Evolutionary conservation across 108 stramenopile species (phyloP), one percentile per base, ranked within the genome.

Genomic region (Halocafeteria seosinensis): DNA sequence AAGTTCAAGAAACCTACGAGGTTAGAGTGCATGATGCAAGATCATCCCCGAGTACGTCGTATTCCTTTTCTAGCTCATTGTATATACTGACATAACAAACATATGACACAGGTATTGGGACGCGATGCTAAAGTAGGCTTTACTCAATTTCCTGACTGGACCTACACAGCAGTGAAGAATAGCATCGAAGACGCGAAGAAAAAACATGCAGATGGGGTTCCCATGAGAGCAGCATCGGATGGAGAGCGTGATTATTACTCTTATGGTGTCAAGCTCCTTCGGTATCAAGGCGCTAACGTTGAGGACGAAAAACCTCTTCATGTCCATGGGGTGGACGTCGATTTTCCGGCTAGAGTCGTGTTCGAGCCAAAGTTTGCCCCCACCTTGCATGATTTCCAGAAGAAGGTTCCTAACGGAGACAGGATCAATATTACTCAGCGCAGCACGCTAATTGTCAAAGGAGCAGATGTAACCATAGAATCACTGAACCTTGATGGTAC

Each of bases 1-100:
- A 77, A 78, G 35, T 98, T 98, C 79, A 98, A 98, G 75, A 98
- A 98, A 72, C 93, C 95, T 0, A 92, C 95, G 23, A 71, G 95
- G n/a, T 77, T 98, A 68, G 93, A 98, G 85, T 95, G 93, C 79
- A 98, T 98, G 95, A 98, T 98, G 93, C 89, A 89, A 79, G 96
- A 98, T 76, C 92, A 89, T 75, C 96, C 96, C 21, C n/a, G n/a
- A n/a, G n/a, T n/a, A n/a, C n/a, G n/a, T n/a, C n/a, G n/a, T n/a
- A n/a, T n/a, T n/a, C n/a, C n/a, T n/a, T n/a, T n/a, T n/a, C n/a
- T n/a, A n/a, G n/a, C n/a, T n/a, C n/a, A n/a, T n/a, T n/a, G n/a
- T n/a, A n/a, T n/a, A n/a, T n/a, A n/a, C n/a, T n/a, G n/a, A n/a
- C n/a, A n/a, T n/a, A n/a, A n/a, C n/a, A n/a, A n/a, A n/a, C n/a